Evolutionary conservation across 257 asterid species (phyloP).

Genomic region (Nicotiana tomentosiformis): DNA sequence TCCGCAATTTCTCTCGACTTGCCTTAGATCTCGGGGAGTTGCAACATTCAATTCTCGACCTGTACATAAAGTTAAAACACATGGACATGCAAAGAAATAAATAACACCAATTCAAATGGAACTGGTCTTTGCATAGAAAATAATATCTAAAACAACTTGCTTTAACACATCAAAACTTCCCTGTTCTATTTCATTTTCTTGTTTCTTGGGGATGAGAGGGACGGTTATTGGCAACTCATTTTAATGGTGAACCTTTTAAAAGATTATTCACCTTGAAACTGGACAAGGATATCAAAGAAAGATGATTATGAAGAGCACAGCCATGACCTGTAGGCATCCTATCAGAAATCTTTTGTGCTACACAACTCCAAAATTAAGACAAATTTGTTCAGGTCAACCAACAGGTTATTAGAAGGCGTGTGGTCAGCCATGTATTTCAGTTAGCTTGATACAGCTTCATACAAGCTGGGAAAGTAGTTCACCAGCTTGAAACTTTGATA

Average conservation of each 20-base stretch:
- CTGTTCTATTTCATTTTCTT: background rate
- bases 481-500: background rate
- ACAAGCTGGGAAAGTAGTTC: background rate
- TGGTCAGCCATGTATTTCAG: background rate
- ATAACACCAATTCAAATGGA: background rate
- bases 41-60: conserved; percentile 14
- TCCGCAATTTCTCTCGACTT: conserved; percentile 23
- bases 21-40: conserved; percentile 19
- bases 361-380: background rate
- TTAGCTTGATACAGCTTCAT: background rate
- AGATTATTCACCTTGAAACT: background rate
- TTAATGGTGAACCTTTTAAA: background rate
- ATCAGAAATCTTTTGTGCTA: background rate
- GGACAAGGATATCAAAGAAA: background rate
- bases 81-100: background rate
- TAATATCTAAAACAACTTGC: background rate
- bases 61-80: conserved; percentile 7
- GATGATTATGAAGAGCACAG: background rate
- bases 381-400: background rate
- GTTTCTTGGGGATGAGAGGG: background rate
- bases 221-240: background rate
- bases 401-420: background rate
- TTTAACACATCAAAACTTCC: background rate
- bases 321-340: background rate
- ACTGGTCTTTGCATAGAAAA: background rate